A percentile compares a stretch with the other conserved stretches of the same genome.
These are phyloP conservation scores for Leccinum pachyderme DNA, from an alignment of 1,284 basidiomycete species.

Conservation along the genomic window DNA sequence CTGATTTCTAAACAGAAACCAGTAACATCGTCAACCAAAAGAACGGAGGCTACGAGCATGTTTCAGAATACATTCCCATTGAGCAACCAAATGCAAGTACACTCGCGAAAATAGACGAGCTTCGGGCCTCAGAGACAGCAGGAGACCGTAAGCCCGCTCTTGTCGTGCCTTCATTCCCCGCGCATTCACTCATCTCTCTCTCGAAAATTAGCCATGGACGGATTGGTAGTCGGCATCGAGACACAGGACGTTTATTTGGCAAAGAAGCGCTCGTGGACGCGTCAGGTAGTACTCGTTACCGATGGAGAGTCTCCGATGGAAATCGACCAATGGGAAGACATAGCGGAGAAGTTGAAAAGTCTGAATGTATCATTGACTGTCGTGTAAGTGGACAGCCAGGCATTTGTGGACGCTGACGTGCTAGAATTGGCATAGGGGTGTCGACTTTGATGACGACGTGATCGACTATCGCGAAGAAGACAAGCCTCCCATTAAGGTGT, in stretches of 20 bases:
- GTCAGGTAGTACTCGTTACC: constrained; percentile 78
- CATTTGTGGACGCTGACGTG: constrained; percentile 2
- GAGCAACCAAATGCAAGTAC: constrained; percentile 75
- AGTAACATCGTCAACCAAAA: constrained; percentile 68
- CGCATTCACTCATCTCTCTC: background rate
- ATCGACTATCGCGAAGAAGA: constrained; percentile 61
- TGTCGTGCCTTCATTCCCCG: background rate
- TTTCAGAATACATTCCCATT: constrained; percentile 78
- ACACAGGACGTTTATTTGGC: constrained; percentile 63
- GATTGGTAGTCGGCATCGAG: constrained; percentile 82
- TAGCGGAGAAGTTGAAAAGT: constrained; percentile 64
- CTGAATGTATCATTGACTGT: constrained; percentile 60
- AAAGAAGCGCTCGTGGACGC: constrained; percentile 75
- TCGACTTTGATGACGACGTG: constrained; percentile 83
- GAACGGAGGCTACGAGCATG: constrained; percentile 71
- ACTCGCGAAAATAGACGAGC: constrained; percentile 67
- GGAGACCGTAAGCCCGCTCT: constrained; percentile 62
- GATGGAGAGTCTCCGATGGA: constrained; percentile 76
- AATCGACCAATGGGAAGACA: constrained; percentile 71
- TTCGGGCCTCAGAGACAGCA: constrained; percentile 58
- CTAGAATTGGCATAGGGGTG: constrained; percentile 49
- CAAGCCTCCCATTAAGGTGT: constrained; percentile 71
- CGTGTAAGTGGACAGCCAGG: constrained; percentile 47
- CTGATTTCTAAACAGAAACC: constrained; percentile 48
- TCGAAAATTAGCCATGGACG: constrained; percentile 70